phyloP scores from a whole-genome alignment of 2,329 filamentous ascomycete species.

The Trichoderma asperellum region DNA sequence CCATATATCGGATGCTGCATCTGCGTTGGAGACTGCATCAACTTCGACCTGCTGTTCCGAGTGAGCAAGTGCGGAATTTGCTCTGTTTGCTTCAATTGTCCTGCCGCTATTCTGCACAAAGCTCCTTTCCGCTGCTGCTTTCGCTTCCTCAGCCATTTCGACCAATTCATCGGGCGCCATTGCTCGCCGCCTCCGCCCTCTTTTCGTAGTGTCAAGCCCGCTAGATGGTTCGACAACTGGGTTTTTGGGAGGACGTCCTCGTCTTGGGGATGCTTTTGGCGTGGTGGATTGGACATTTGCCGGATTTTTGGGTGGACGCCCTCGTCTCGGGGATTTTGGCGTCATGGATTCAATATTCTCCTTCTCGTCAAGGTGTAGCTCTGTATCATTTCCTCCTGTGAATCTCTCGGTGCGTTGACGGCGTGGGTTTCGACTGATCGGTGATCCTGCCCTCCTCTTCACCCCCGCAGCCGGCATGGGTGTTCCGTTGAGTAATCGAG shows the following conservation, averaged over 20 bases:
- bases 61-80: conserved; percentile 39
- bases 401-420: conserved; percentile 40
- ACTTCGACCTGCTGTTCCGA: conserved; percentile 21
- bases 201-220: conserved; percentile 31
- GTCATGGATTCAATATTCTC: conserved; percentile 37
- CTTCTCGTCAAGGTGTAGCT: conserved; percentile 32
- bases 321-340: conserved; percentile 39
- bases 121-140: conserved; percentile 31
- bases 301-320: conserved; percentile 38
- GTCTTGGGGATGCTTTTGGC: conserved; percentile 37
- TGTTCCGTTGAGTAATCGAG: conserved; percentile 56
- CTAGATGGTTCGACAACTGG: conserved; percentile 36
- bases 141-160: conserved; percentile 35
- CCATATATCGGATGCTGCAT: conserved; percentile 51
- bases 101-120: conserved; percentile 29
- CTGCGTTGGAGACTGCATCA: conserved; percentile 27
- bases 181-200: conserved; percentile 34
- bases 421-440: conserved; percentile 44
- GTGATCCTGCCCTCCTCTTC: conserved; percentile 54
- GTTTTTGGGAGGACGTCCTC: conserved; percentile 40
- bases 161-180: conserved; percentile 37
- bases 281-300: conserved; percentile 38
- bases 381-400: conserved; percentile 38
- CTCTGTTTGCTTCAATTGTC: conserved; percentile 36
- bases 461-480: conserved; percentile 51